Evolutionary conservation across 2,329 filamentous ascomycete species (phyloP), one percentile per base, ranked within the genome.

Genomic region (Botrytis squamosa): DNA sequence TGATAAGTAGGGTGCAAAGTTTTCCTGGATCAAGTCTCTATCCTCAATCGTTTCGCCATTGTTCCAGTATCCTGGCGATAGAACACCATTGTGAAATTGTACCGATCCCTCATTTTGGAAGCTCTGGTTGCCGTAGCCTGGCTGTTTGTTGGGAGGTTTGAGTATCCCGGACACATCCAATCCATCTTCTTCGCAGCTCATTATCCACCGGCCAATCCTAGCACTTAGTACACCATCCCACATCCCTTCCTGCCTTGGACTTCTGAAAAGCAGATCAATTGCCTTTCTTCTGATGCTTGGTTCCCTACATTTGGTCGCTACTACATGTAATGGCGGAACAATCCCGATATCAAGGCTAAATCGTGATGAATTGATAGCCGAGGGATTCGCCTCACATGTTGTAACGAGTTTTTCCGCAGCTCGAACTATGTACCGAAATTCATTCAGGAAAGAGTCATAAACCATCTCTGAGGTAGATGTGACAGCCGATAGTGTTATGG

Each of bases 321-420:
- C 87, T 8, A 91, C 85, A 76, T 89, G 92, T 1, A 92, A 84
- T 0, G 89, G 88, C 5, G 89, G 87, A 7, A 92, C 85, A 72
- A 92, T 88, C 29, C 90, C 90, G 18, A 90, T 81, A 69, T 91
- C 89, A 38, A 90, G 86, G 62, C 88, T 89, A 80, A 92, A 92
- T 76, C 80, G 76, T 85, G 87, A 69, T 57, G 83, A 82, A 75
- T 80, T 69, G 71, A 25, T 20, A 33, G 76, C 77, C 20, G 78
- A 68, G 42, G 77, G 74, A 36, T 66, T 73, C 10, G 64, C 33
- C n/a, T 75, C 73, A 60, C 72, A 63, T 18, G 60, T 66, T 1
- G 66, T 71, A 12, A 78, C 64, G 12, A 80, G 70, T 16, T 71
- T 70, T 38, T 74, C 40, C 18, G 76, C 76, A 59, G 76, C 80